Base-by-base conservation (phyloP, 1,284 basidiomycete genomes). In the Mycosarcoma maydis region DNA sequence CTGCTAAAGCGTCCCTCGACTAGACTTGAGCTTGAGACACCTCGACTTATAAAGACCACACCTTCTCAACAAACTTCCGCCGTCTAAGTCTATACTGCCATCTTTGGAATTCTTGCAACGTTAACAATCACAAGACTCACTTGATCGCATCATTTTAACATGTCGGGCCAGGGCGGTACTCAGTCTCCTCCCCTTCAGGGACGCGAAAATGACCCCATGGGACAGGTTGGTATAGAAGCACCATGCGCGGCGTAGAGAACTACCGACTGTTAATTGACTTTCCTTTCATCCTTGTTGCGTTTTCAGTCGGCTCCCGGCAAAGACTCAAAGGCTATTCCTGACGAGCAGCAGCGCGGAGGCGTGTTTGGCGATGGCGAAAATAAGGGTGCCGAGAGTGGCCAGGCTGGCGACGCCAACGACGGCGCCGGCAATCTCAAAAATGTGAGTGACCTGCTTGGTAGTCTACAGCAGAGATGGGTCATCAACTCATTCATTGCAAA, bases 101-200 rank as follows among this genome's bases (percentile, higher is more conserved):
- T n/a, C 29, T 30, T 4, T 30, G 29, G 14, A 8, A 2, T 4
- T 30, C 14, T 14, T 14, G 14, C 32, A 22, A n/a, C 23, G 7
- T 11, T 34, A 11, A 9, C 24, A 20, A 9, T 20, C 32, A 24
- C 22, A n/a, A n/a, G n/a, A n/a, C n/a, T n/a, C n/a, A n/a, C n/a
- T 45, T n/a, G 43, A 45, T 32, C 41, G 2, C 6, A 23, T 17
- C 30, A 36, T 37, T 26, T 27, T n/a, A 48, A 6, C 24, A 68
- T 68, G 65, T 68, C 65, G 19, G 27, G 27, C 32, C 57, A 68
- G 20, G 66, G 59, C 26, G 66, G 66, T 46, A 69, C 68, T 40
- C 51, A 72, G 19, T 72, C 69, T 49, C 69, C 69, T 36, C 69
- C 69, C 45, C 62, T 72, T 13, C 54, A 62, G 43, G 69, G 69